Base-by-base conservation (phyloP, 805 yeast species). In the Starmerella riodocensis region DNA sequence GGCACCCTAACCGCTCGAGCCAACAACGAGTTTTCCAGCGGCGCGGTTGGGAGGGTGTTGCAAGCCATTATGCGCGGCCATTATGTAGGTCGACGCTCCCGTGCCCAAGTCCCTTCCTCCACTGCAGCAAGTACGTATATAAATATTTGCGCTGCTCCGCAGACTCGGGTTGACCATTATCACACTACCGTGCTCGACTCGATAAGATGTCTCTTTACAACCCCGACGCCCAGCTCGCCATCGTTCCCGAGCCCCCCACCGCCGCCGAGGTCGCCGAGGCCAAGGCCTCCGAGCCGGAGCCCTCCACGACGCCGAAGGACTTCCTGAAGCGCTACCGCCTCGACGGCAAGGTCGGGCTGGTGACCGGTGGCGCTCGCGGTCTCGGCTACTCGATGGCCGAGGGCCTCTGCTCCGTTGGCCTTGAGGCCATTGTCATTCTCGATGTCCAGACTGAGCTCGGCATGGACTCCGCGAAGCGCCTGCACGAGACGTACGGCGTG, bases 361-460 rank as follows among this genome's bases (percentile, higher is more conserved):
- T 75, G 41, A 75, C 81, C 35, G 81, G 81, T 32, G 81, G 80
- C 30, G 75, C 78, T 37, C 74, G 81, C 28, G 81, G 81, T 28
- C 67, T 76, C 48, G 77, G 78, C 20, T 64, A 70, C 40, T 69
- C 73, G 31, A 61, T 75, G 61, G 70, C 77, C 41, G 71, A 77
- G 57, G 78, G 78, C 16, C 64, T 74, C 34, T 60, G 77, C 54
- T 73, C 64, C 28, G 66, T 62, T 23, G 67, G 70, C 62, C 51
- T 76, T 58, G 57, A 74, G 70, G 59, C 78, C 63, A 42, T 74
- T 60, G 56, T 66, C 42, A 62, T 64, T 42, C 55, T 66, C 34
- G 75, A 76, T 41, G 78, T 78, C 32, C 69, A 72, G 50, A 61
- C 68, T 32, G 81, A 75, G 56, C 68, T 74, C 57, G 76, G 75